Base-by-base conservation (phyloP, 768 basidiomycete species). In the Zangia roseola region DNA sequence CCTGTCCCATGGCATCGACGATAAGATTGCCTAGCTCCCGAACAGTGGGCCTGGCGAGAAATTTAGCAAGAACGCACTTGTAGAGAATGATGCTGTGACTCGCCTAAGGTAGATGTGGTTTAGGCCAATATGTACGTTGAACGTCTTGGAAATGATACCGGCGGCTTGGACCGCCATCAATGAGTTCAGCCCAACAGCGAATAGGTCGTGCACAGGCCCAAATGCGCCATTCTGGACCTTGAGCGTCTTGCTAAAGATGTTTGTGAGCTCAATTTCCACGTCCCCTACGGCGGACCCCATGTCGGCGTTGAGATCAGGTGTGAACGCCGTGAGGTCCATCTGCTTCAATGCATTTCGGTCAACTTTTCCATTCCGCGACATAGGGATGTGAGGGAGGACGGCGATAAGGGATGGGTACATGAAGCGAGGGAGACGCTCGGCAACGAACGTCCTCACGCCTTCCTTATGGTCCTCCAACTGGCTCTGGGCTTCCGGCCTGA, bases 121-220 rank as follows among this genome's bases (percentile, higher is more conserved):
- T 39, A 65, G 48, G 21, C 64, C 64, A 24, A 65, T 56, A 43
- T 65, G 61, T 5, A 64, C 62, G 21, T 24, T 51, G 40, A 65
- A 65, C 6, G 61, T 66, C 56, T 62, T 65, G 25, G 64, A 61
- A 23, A 66, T 45, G 23, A 59, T 10, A 30, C 64, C 64, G 40
- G 64, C 64, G 1, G 62, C 64, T 48, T 66, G 64, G n/a, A 65
- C 64, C 10, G 64, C 64, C 64, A 65, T 66, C 40, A 66, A 41
- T 20, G 64, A 64, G 50, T 65, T 66, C 56, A 65, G 37, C 23
- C 64, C 64, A 14, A 65, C 49, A 14, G 64, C 63, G 36, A 65
- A 65, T 19, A 65, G 46, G 38, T 65, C 64, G n/a, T 64, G 64
- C 8, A 53, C 56, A 19, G 57, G 60, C 16, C 64, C 64, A 23